Percentiles rank a stretch among this genome's conserved stretches.
These are phyloP conservation scores for Globisporangium solare DNA, from an alignment of 352 stramenopile genomes.

Conservation along the genomic window DNA sequence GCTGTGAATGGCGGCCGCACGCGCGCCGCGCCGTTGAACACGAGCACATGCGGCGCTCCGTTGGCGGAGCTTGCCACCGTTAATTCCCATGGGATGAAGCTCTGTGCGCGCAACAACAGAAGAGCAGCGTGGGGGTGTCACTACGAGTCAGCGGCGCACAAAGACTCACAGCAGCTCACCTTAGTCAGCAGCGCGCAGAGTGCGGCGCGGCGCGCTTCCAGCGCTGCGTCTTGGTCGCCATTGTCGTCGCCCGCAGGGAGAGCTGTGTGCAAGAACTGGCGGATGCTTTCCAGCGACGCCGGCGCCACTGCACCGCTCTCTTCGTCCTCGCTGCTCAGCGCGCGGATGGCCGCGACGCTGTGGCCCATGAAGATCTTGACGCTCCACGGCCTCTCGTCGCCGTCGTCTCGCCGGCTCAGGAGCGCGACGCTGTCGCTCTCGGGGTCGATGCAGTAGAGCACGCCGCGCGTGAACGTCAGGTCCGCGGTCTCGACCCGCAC, in stretches of 20 bases:
- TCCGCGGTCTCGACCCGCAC: conserved; percentile 37
- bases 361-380: conserved; percentile 11
- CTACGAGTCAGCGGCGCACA: background rate
- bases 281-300: conserved; percentile 8
- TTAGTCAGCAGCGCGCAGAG: conserved; percentile 7
- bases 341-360: conserved; percentile 3
- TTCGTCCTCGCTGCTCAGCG: background rate
- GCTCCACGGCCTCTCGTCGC: conserved; percentile 2
- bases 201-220: background rate
- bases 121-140: background rate
- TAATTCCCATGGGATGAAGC: conserved; percentile 13
- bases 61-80: background rate
- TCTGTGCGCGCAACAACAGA: conserved; percentile 3
- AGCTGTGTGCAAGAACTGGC: background rate
- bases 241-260: background rate
- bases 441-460: conserved; percentile 56
- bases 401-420: conserved; percentile 17
- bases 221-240: background rate
- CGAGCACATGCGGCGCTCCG: conserved; percentile 4
- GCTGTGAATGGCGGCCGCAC: conserved; percentile 31
- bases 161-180: background rate
- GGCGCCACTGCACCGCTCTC: background rate
- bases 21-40: conserved; percentile 49
- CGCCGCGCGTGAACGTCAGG: conserved; percentile 26
- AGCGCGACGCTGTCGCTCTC: conserved; percentile 51